phyloP scores from a whole-genome alignment of 192 early-diverging fungal species.

The Endogone sp. region DNA sequence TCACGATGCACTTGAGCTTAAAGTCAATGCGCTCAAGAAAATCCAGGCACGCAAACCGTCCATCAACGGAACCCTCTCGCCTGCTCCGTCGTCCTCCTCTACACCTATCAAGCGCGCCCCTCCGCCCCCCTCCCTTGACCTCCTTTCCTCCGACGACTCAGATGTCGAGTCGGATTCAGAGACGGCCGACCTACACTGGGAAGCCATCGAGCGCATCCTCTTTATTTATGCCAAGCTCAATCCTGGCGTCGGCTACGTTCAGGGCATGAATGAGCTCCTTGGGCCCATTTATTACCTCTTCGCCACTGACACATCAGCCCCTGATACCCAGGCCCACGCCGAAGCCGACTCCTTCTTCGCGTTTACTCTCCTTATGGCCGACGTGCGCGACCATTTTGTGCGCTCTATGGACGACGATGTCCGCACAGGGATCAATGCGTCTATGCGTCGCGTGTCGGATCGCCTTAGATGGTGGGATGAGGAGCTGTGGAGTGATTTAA shows the following conservation, averaged over 20 bases:
- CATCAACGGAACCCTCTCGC: not conserved
- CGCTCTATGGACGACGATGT: conserved; percentile 60
- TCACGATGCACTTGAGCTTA: not conserved
- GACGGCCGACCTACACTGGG: conserved; percentile 68
- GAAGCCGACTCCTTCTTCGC: conserved; percentile 81
- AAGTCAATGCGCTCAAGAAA: too few relatives aligned
- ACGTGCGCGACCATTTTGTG: conserved; percentile 79
- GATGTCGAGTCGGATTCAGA: conserved; percentile 18
- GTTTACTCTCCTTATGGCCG: conserved; percentile 66
- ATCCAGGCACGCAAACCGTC: not conserved
- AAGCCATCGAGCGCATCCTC: conserved; percentile 72
- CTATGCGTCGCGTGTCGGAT: conserved; percentile 53
- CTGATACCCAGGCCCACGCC: conserved; percentile 48
- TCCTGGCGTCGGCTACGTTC: conserved; percentile 79
- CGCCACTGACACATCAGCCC: conserved; percentile 38
- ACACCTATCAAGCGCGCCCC: not conserved
- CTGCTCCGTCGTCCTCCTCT: not conserved
- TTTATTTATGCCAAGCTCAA: conserved; percentile 80
- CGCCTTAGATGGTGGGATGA: conserved; percentile 50
- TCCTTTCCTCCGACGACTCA: too few relatives aligned
- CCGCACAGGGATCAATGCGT: conserved; percentile 55
- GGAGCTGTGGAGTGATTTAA: conserved; percentile 57
- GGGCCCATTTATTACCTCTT: conserved; percentile 79
- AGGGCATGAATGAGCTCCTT: conserved; percentile 86
- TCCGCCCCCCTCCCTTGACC: too few relatives aligned